phyloP scores from a whole-genome alignment of 441 rosid genomes.

The Populus hybrid region DNA sequence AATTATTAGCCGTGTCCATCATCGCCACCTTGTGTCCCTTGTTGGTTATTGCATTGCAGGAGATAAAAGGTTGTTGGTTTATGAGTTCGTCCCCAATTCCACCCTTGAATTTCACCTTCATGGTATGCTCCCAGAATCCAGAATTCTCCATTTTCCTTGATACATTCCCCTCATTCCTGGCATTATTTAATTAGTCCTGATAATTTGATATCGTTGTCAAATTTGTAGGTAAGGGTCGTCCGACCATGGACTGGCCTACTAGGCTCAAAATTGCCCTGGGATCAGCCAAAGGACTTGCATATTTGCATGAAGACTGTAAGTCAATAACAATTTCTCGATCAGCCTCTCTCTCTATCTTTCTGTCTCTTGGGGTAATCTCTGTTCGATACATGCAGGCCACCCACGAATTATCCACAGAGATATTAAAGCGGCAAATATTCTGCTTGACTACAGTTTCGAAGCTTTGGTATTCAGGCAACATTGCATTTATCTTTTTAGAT shows the following conservation, averaged over 20 bases:
- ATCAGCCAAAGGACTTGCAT: slow-evolving; percentile 86
- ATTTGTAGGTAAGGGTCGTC: slow-evolving; percentile 48
- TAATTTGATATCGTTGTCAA: background rate
- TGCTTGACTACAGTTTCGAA: slow-evolving; percentile 61
- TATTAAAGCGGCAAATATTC: slow-evolving; percentile 79
- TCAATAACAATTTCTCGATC: background rate
- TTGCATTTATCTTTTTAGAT: background rate
- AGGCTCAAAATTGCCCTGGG: slow-evolving; percentile 78
- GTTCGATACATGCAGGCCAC: slow-evolving; percentile 43
- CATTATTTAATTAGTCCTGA: background rate
- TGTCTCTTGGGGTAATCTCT: background rate
- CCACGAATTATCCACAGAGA: slow-evolving; percentile 87
- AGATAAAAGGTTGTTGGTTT: slow-evolving; percentile 57
- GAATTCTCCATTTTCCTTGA: background rate
- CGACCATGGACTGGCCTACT: slow-evolving; percentile 55
- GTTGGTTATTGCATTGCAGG: slow-evolving; percentile 72
- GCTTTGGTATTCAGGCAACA: slow-evolving; percentile 47
- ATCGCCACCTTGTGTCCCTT: slow-evolving; percentile 82
- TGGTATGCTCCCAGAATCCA: slow-evolving; percentile 32
- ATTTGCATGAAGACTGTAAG: slow-evolving; percentile 91
- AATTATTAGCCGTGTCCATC: slow-evolving; percentile 88
- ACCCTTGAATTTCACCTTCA: slow-evolving; percentile 81
- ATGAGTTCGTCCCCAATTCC: slow-evolving; percentile 74
- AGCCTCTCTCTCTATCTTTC: background rate
- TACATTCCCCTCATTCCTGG: background rate